Evolutionary conservation across 805 yeast genomes (phyloP).

Genomic region (Yamadazyma philogaea): DNA sequence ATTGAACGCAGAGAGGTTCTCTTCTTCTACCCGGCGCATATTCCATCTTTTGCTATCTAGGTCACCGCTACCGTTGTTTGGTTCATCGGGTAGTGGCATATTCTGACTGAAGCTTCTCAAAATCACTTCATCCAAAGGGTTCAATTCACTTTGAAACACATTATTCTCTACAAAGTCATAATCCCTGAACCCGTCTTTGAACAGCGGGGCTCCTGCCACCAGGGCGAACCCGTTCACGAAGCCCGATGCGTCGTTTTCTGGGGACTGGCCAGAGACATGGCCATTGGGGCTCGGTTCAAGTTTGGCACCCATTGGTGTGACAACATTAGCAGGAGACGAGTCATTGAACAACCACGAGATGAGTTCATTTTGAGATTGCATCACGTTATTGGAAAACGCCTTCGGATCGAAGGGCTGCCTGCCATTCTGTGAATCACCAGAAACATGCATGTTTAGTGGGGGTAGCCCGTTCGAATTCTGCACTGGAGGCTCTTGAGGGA

Average conservation of each 20-base stretch:
- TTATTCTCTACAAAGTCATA: constrained; percentile 36
- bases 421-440: background rate
- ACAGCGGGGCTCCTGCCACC: background rate
- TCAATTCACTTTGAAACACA: constrained; percentile 33
- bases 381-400: constrained; percentile 1
- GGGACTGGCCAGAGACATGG: background rate
- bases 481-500: no score
- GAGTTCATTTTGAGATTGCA: constrained; percentile 37
- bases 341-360: constrained; percentile 41
- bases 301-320: constrained; percentile 5
- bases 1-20: constrained; percentile 8
- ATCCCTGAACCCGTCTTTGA: constrained; percentile 1
- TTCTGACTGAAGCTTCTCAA: constrained; percentile 14
- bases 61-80: background rate
- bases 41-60: background rate
- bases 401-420: background rate
- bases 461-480: no score
- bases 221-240: background rate
- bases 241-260: background rate
- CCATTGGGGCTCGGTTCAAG: background rate
- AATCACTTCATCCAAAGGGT: constrained; percentile 39
- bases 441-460: no score
- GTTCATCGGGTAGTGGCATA: background rate
- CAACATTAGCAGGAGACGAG: constrained; percentile 16
- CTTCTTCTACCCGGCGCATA: constrained; percentile 1